phyloP scores from a whole-genome alignment of 192 early-diverging fungal species.

The Dispira simplex region DNA sequence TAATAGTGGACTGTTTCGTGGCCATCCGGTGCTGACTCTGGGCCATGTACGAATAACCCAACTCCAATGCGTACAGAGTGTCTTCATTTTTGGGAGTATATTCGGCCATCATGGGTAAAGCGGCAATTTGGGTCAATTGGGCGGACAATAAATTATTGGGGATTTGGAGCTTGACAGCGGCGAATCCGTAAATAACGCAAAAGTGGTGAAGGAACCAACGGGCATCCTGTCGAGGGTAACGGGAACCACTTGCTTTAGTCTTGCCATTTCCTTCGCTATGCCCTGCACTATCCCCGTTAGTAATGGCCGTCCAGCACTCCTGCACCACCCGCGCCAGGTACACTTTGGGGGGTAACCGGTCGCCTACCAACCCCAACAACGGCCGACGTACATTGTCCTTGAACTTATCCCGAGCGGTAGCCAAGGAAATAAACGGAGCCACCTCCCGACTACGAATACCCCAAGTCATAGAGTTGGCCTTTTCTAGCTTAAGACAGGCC shows the following conservation, averaged over 20 bases:
- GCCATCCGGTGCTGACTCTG: constrained; percentile 6
- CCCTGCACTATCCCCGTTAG: too few relatives aligned
- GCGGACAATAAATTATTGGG: neutral
- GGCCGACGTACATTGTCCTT: constrained; percentile 10
- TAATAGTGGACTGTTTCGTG: neutral
- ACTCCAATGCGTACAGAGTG: constrained; percentile 5
- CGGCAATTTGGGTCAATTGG: constrained; percentile 5
- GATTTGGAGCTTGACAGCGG: constrained; percentile 7
- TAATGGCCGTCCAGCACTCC: constrained; percentile 5
- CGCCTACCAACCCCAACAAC: neutral
- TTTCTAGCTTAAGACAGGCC: constrained; percentile 10
- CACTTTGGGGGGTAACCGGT: constrained; percentile 5
- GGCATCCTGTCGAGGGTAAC: constrained; percentile 4
- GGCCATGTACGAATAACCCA: neutral
- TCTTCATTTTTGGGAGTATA: constrained; percentile 2
- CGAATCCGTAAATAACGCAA: constrained; percentile 11
- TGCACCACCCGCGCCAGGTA: constrained; percentile 3
- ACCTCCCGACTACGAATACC: constrained; percentile 1
- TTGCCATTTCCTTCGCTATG: too few relatives aligned
- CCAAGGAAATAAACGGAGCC: neutral
- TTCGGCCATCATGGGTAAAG: constrained; percentile 2
- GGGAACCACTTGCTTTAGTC: neutral
- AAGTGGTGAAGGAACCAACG: constrained; percentile 5
- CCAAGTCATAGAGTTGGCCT: neutral
- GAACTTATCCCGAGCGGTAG: constrained; percentile 5